Evolutionary conservation across 2,329 filamentous ascomycete genomes (phyloP).

Genomic region (Penicillium freii): DNA sequence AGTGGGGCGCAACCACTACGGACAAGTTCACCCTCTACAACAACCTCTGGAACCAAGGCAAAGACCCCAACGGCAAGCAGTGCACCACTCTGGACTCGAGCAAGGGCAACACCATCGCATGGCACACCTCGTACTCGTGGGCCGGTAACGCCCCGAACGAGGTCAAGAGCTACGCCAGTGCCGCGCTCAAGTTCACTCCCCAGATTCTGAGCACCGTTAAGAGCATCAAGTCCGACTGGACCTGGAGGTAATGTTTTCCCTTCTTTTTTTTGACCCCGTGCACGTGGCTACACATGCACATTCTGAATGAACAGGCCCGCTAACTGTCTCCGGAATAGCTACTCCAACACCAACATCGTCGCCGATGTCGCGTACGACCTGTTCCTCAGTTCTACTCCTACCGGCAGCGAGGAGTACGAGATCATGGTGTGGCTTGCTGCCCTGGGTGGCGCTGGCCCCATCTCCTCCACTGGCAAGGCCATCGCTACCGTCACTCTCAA

Average conservation of each 20-base stretch:
- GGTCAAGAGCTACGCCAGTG: constrained; percentile 52
- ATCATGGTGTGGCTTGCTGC: constrained; percentile 66
- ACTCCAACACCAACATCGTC: constrained; percentile 51
- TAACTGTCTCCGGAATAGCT: constrained; percentile 31
- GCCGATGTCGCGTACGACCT: constrained; percentile 63
- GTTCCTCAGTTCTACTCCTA: constrained; percentile 54
- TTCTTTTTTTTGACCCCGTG: background rate
- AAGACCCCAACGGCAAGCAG: constrained; percentile 41
- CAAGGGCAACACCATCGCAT: constrained; percentile 38
- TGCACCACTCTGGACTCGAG: constrained; percentile 44
- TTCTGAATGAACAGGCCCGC: background rate
- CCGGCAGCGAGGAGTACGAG: constrained; percentile 55
- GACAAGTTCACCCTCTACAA: constrained; percentile 53
- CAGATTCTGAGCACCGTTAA: constrained; percentile 36
- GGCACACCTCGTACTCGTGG: constrained; percentile 50
- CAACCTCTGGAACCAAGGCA: constrained; percentile 51
- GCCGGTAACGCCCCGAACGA: constrained; percentile 31
- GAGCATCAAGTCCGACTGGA: constrained; percentile 47
- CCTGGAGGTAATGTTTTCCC: constrained; percentile 39
- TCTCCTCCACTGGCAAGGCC: constrained; percentile 49
- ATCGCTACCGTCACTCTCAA: constrained; percentile 56
- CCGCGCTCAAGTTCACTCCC: constrained; percentile 39
- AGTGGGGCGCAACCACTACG: constrained; percentile 39
- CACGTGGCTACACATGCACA: background rate
- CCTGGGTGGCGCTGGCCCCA: constrained; percentile 57